These are phyloP conservation scores for Leccinum pallidistipes DNA, from an alignment of 1,284 basidiomycete genomes.

Conservation along the genomic window DNA sequence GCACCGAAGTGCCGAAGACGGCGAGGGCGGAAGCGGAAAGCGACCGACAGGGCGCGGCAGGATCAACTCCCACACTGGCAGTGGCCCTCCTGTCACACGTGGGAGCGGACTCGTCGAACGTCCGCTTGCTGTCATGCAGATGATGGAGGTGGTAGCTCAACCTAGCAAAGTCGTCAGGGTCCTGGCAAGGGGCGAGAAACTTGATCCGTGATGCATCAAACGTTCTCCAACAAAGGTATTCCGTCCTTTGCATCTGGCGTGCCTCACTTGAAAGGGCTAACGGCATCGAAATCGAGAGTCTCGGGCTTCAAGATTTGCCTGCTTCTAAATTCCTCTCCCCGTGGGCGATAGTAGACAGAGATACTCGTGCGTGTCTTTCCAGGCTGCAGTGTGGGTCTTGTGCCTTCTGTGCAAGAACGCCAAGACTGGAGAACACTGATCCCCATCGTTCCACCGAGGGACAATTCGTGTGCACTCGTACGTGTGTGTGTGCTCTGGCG, in stretches of 20 bases:
- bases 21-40: constrained; percentile 32
- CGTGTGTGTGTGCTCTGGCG: constrained; percentile 19
- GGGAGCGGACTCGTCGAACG: constrained; percentile 58
- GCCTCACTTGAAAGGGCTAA: neutral
- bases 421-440: constrained; percentile 17
- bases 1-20: constrained; percentile 33
- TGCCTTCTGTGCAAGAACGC: constrained; percentile 16
- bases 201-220: constrained; percentile 45
- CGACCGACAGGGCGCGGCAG: constrained; percentile 31
- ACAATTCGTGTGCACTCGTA: constrained; percentile 27
- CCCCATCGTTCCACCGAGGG: constrained; percentile 21
- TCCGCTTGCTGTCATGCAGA: constrained; percentile 67
- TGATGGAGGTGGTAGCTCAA: constrained; percentile 72
- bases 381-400: constrained; percentile 23
- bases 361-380: constrained; percentile 23
- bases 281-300: constrained; percentile 16
- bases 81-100: constrained; percentile 21
- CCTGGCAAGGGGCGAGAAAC: constrained; percentile 76
- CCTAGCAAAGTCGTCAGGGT: constrained; percentile 72
- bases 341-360: constrained; percentile 23
- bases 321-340: constrained; percentile 15
- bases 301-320: constrained; percentile 21
- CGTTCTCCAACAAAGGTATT: constrained; percentile 18
- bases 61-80: constrained; percentile 28
- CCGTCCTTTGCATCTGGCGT: neutral